Evolutionary conservation across 768 basidiomycete species (phyloP).

Genomic region (Cystobasidium onofrii): DNA sequence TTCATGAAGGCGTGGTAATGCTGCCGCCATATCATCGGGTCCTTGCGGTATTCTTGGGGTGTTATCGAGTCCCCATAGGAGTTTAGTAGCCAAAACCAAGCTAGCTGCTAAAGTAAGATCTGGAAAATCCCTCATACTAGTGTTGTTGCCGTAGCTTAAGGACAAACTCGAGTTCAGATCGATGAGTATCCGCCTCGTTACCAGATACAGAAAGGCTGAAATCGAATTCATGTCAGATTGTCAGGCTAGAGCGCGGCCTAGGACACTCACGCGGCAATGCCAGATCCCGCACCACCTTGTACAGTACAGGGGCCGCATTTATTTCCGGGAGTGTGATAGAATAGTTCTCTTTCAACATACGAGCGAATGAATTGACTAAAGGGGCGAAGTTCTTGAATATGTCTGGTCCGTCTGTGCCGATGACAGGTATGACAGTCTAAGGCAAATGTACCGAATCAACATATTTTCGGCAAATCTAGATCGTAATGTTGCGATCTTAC

Average conservation of each 20-base stretch:
- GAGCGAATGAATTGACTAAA: slow-evolving; percentile 9
- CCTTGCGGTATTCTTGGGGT: slow-evolving; percentile 24
- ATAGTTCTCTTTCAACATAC: neutral
- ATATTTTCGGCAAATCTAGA: too few species aligned
- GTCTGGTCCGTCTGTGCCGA: neutral
- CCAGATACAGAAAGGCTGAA: slow-evolving; percentile 28
- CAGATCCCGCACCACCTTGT: neutral
- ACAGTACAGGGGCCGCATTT: slow-evolving; percentile 29
- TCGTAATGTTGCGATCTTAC: too few species aligned
- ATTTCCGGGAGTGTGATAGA: slow-evolving; percentile 28
- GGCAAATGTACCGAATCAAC: too few species aligned
- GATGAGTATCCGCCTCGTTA: slow-evolving; percentile 10
- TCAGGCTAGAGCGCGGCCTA: too few species aligned
- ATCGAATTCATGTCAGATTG: too few species aligned
- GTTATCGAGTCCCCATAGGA: slow-evolving; percentile 28
- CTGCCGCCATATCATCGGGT: neutral
- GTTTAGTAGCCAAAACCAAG: slow-evolving; percentile 8
- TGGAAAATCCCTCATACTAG: neutral
- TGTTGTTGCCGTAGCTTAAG: neutral
- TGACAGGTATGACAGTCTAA: neutral
- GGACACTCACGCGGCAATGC: slow-evolving; percentile 21
- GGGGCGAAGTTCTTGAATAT: neutral
- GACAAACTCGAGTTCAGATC: neutral
- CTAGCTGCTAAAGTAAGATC: slow-evolving; percentile 13
- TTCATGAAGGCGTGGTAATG: slow-evolving; percentile 11